Conservation (phyloP, 2,329 filamentous ascomycete genomes). For the Nemania abortiva region DNA sequence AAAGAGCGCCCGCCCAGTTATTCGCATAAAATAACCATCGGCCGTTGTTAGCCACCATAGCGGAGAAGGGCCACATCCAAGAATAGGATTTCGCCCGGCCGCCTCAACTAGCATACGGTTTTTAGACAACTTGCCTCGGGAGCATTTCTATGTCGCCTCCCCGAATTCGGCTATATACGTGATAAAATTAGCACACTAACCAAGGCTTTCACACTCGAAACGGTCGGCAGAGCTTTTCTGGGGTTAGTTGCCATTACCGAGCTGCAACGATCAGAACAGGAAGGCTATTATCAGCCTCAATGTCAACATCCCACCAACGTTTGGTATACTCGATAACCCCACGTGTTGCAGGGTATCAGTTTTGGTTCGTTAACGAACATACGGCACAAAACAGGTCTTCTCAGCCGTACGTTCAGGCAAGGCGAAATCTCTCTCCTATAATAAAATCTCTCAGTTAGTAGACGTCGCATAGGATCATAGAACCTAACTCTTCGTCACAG, state of each 20-base stretch:
- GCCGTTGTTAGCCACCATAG: constrained; percentile 29
- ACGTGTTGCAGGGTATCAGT: constrained; percentile 25
- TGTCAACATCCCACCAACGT: background rate
- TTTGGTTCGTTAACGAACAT: constrained; percentile 31
- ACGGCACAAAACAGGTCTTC: constrained; percentile 3
- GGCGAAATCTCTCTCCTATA: constrained; percentile 5
- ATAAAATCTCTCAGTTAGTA: background rate
- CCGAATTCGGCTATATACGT: background rate
- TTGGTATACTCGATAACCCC: constrained; percentile 14
- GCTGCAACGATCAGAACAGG: constrained; percentile 3
- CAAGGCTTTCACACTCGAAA: background rate
- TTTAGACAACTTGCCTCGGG: background rate
- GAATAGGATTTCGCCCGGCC: constrained; percentile 24
- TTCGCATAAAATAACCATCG: constrained; percentile 3
- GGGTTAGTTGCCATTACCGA: constrained; percentile 2
- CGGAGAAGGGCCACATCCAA: constrained; percentile 28
- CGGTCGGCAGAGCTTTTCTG: constrained; percentile 2
- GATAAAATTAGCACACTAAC: background rate
- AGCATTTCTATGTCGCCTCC: background rate
- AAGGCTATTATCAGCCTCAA: constrained; percentile 11
- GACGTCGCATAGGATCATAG: background rate
- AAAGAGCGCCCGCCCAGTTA: constrained; percentile 4
- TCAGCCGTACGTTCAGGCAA: constrained; percentile 29
- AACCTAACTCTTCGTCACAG: background rate
- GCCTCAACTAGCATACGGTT: constrained; percentile 4